These are phyloP conservation scores for Datisca glomerata DNA, from an alignment of 306 rosid genomes.

Conservation along the genomic window DNA sequence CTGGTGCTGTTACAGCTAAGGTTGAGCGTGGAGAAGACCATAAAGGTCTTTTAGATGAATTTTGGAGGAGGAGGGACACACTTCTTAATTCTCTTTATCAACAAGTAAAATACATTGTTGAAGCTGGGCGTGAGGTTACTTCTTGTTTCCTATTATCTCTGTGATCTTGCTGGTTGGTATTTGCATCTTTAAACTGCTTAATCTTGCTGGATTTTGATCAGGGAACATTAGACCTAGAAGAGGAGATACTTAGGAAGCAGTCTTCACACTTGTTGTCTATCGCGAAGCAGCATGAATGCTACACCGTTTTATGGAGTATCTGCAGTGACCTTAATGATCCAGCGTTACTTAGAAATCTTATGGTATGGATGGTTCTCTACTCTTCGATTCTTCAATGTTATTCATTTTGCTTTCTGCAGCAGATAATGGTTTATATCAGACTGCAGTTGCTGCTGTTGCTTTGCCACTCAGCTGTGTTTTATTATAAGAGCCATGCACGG, in stretches of 20 bases:
- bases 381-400: conserved; percentile 4
- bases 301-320: conserved; percentile 63
- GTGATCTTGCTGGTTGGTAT: conserved; percentile 14
- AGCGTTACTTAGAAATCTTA: conserved; percentile 58
- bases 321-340: conserved; percentile 80
- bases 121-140: conserved; percentile 48
- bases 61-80: conserved; percentile 77
- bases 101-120: conserved; percentile 43
- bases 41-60: conserved; percentile 62
- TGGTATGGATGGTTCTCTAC: conserved; percentile 42
- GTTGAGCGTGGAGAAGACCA: conserved; percentile 67
- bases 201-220: conserved; percentile 44
- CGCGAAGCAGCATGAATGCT: conserved; percentile 84
- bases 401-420: conserved; percentile 5
- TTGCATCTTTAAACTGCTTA: conserved; percentile 20
- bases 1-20: conserved; percentile 84
- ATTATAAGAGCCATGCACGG: too few species aligned
- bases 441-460: neutral
- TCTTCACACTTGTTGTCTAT: conserved; percentile 55
- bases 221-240: conserved; percentile 38
- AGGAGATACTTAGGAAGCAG: conserved; percentile 39
- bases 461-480: too few species aligned
- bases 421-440: neutral
- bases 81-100: conserved; percentile 66
- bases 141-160: conserved; percentile 7